Percentiles rank a stretch among this genome's conserved stretches.
Conservation (phyloP, 208 protist genomes). For the Leishmania turanica region DNA sequence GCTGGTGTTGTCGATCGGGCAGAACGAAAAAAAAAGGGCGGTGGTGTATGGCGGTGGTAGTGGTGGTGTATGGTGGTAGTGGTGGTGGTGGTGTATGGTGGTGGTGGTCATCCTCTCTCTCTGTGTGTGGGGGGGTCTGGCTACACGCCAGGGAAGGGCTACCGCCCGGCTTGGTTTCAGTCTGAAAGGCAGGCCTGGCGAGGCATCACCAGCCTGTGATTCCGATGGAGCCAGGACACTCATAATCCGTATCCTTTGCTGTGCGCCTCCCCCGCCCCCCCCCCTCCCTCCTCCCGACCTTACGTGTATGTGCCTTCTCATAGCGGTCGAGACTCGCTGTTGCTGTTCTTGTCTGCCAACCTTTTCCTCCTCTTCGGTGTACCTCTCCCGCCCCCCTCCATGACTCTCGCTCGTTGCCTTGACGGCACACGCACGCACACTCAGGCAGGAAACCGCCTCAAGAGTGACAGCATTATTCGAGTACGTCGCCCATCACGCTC, state of each 20-base stretch:
- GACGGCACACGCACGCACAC: background rate
- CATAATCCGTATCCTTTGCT: background rate
- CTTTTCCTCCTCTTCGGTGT: background rate
- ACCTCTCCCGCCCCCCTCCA: background rate
- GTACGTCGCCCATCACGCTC: background rate
- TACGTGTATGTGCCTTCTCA: background rate
- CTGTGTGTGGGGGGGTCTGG: background rate
- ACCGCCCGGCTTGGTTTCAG: background rate
- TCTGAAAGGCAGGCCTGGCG: background rate
- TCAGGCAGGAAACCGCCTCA: background rate
- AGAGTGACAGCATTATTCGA: background rate
- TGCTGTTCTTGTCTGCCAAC: background rate
- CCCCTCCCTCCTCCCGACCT: background rate
- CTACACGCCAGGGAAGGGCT: background rate
- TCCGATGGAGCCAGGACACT: background rate
- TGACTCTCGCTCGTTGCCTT: background rate
- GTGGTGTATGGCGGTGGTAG: background rate
- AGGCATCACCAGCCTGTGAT: background rate
- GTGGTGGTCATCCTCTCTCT: background rate
- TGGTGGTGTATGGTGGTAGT: background rate
- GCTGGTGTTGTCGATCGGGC: background rate
- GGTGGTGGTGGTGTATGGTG: too few relatives aligned
- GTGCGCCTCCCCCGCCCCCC: background rate
- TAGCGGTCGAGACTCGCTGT: background rate
- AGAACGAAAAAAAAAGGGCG: too few relatives aligned